These are phyloP conservation scores for Solanum sparsipilum DNA, from an alignment of 257 asterid genomes.

Conservation along the genomic window DNA sequence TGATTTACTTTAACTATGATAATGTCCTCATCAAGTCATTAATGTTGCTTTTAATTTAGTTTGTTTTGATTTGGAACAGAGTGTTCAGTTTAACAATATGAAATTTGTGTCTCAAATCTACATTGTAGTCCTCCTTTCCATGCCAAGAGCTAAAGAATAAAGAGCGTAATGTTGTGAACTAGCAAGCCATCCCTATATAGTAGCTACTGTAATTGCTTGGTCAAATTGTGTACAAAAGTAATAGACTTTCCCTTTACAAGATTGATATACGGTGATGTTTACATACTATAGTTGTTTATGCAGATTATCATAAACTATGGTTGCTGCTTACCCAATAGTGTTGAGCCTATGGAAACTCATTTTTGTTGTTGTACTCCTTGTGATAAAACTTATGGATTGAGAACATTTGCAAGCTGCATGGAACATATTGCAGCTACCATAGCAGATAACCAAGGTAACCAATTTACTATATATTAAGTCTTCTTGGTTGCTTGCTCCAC, in stretches of 20 bases:
- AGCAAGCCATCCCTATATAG: no score
- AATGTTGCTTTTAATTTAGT: neutral
- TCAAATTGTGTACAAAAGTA: no score
- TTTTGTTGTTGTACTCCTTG: neutral
- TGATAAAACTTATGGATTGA: neutral
- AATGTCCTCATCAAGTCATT: neutral
- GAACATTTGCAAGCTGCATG: slow-evolving; percentile 38
- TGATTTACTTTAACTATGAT: neutral
- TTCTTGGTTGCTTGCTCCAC: neutral
- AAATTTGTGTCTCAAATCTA: neutral
- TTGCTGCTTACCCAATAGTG: neutral
- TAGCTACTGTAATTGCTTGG: neutral
- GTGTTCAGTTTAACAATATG: no score
- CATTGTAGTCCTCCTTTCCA: no score
- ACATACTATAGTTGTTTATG: neutral
- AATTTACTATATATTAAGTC: neutral
- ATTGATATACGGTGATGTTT: neutral
- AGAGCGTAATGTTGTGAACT: no score
- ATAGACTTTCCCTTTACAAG: neutral
- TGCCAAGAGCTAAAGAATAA: no score
- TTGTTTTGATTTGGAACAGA: neutral
- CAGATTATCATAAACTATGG: neutral
- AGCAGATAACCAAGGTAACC: no score
- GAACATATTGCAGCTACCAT: slow-evolving; percentile 68
- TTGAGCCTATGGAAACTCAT: neutral